phyloP scores from a whole-genome alignment of 139 green algal species.

The Volvox reticuliferus region DNA sequence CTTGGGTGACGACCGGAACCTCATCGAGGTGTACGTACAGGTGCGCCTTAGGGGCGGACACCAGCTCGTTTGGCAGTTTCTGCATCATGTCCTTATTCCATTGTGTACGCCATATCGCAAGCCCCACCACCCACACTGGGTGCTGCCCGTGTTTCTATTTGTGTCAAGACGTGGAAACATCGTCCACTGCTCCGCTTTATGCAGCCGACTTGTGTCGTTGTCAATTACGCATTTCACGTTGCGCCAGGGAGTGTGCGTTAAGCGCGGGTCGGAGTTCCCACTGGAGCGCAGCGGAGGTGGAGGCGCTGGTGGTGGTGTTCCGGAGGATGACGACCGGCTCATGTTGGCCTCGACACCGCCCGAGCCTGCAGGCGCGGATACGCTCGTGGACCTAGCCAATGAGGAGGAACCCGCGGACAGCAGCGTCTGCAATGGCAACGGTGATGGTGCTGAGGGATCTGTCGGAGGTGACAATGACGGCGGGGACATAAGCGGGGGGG shows the following conservation, averaged over 20 bases:
- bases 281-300: background rate
- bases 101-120: too few relatives aligned
- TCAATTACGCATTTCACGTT: too few relatives aligned
- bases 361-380: background rate
- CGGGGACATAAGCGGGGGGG: background rate
- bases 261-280: slow-evolving; percentile 29
- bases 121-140: too few relatives aligned
- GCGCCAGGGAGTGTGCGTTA: slow-evolving; percentile 37
- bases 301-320: background rate
- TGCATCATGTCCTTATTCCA: too few relatives aligned
- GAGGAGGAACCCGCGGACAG: background rate
- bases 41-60: background rate
- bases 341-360: slow-evolving; percentile 27
- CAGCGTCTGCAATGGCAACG: background rate
- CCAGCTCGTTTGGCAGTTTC: background rate
- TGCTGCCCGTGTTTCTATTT: too few relatives aligned
- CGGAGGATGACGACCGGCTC: background rate
- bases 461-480: background rate
- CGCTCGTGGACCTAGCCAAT: slow-evolving; percentile 8
- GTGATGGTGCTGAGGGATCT: background rate
- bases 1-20: slow-evolving; percentile 80
- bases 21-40: slow-evolving; percentile 69
- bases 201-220: too few relatives aligned
- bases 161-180: too few relatives aligned
- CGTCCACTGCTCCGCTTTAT: too few relatives aligned